Percentiles rank a stretch among this genome's conserved stretches.
Evolutionary conservation across 163 green algal species (phyloP).

Genomic region (Volvox carteri): DNA sequence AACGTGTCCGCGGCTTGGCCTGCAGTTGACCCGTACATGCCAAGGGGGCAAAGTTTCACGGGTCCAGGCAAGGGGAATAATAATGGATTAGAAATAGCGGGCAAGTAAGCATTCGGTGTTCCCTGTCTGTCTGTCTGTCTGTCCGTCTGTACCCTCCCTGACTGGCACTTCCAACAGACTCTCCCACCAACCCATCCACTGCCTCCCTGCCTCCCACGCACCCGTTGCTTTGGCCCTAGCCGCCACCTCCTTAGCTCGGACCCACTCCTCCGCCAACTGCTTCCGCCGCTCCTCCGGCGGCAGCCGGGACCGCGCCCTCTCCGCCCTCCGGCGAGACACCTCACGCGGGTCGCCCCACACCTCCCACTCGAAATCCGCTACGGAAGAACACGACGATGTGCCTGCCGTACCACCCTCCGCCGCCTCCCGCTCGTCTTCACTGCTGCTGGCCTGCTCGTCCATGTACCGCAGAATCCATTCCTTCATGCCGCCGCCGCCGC

Average conservation of each 20-base stretch:
- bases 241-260: slow-evolving; percentile 69
- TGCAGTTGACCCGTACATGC: too few species aligned
- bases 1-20: too few species aligned
- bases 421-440: too few species aligned
- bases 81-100: too few species aligned
- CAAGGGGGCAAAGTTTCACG: too few species aligned
- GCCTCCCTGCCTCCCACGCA: neutral
- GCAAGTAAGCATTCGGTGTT: too few species aligned
- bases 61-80: too few species aligned
- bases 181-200: neutral
- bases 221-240: slow-evolving; percentile 53
- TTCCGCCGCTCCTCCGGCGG: slow-evolving; percentile 17
- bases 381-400: slow-evolving; percentile 25
- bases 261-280: slow-evolving; percentile 79
- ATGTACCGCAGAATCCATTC: slow-evolving; percentile 87
- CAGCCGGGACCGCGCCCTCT: slow-evolving; percentile 40
- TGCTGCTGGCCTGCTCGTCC: slow-evolving; percentile 46
- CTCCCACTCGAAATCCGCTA: slow-evolving; percentile 84
- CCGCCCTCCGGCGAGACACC: slow-evolving; percentile 73
- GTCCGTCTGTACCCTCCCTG: too few species aligned
- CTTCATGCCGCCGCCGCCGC: slow-evolving; percentile 62
- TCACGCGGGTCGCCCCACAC: slow-evolving; percentile 87
- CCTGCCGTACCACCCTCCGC: neutral
- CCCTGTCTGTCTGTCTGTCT: too few species aligned
- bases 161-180: neutral